Base-by-base conservation (phyloP, 1,139 yeast species). In the Zygosaccharomyces sapae region DNA sequence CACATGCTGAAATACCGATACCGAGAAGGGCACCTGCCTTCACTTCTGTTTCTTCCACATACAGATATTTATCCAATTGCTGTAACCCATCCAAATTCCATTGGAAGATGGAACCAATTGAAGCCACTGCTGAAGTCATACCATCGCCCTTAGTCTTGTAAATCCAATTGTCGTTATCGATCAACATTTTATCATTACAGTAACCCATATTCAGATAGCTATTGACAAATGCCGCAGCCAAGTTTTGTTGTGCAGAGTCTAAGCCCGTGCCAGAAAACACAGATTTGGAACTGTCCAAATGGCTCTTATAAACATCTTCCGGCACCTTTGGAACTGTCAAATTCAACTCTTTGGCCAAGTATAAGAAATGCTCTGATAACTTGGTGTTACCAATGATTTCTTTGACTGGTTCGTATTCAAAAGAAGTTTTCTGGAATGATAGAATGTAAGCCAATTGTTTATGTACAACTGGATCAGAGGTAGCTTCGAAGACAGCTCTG, bases 1-100 rank as follows among this genome's bases (percentile, higher is more conserved):
- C 95, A 29, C 95, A 77, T 33, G 95, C 87, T n/a, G 88, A 85
- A 44, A 92, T 77, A 69, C 98, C 98, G 67, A 89, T 88, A 68
- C 97, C 99, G 55, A 92, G 76, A 52, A 92, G 74, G 3, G 98
- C 96, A 70, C 99, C 99, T 9, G 97, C 97, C 69, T 88, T 88
- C 55, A 90, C 81, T 62, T 88, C 92, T 51, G 82, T 84, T 60
- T 89, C 96, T 25, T 82, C 77, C 5, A 96, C 85, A 65, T 90
- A 89, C 52, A 92, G 75, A 67, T 86, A 90, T 67, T 86, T 88
- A 70, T 92, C 97, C 61, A 92, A 75, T 47, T 80, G 81, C 69
- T 90, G 96, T 55, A 92, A 77, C 56, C 97, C 97, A 58, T 86
- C 94, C 58, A 82, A 80, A 66, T 92, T 86, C 99, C 99, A 92